A percentile compares a stretch with the other conserved stretches of the same genome.
Evolutionary conservation across 1,139 yeast species (phyloP).

Genomic region (Geotrichum citri-aurantii): DNA sequence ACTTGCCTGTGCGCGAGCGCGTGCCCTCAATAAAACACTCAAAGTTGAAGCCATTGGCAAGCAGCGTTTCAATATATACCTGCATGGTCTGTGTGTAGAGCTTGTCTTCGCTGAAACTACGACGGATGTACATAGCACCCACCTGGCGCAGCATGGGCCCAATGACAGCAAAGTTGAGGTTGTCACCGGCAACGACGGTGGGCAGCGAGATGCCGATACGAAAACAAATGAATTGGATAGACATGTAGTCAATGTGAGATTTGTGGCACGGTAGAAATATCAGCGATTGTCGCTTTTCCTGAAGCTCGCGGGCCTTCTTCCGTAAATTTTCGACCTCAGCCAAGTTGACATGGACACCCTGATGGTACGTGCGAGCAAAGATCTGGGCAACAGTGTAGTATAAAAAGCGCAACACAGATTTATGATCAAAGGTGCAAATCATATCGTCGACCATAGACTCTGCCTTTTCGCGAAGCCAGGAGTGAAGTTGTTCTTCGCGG

Average conservation of each 20-base stretch:
- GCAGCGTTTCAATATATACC: conserved; percentile 49
- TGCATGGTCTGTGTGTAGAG: conserved; percentile 51
- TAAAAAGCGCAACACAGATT: conserved; percentile 32
- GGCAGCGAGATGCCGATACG: conserved; percentile 56
- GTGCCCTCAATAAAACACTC: conserved; percentile 68
- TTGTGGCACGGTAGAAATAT: conserved; percentile 50
- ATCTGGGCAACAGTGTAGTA: conserved; percentile 39
- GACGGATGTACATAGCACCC: conserved; percentile 42
- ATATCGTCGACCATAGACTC: conserved; percentile 33
- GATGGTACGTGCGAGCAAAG: conserved; percentile 39
- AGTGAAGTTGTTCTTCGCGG: conserved; percentile 27
- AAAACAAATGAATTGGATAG: conserved; percentile 52
- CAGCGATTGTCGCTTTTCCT: conserved; percentile 36
- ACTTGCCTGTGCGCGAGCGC: conserved; percentile 60
- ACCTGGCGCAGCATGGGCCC: conserved; percentile 42
- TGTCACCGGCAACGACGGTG: conserved; percentile 63
- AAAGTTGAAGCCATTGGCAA: conserved; percentile 48
- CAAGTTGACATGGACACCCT: conserved; percentile 40
- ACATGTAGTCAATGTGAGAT: conserved; percentile 61
- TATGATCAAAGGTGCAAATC: conserved; percentile 36
- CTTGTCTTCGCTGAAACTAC: conserved; percentile 46
- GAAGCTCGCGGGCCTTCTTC: conserved; percentile 35
- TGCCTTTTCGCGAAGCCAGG: conserved; percentile 33
- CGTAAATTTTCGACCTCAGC: conserved; percentile 34
- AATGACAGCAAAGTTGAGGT: conserved; percentile 56